phyloP scores from a whole-genome alignment of 2,329 filamentous ascomycete genomes.

The Lecanicillium sp. region DNA sequence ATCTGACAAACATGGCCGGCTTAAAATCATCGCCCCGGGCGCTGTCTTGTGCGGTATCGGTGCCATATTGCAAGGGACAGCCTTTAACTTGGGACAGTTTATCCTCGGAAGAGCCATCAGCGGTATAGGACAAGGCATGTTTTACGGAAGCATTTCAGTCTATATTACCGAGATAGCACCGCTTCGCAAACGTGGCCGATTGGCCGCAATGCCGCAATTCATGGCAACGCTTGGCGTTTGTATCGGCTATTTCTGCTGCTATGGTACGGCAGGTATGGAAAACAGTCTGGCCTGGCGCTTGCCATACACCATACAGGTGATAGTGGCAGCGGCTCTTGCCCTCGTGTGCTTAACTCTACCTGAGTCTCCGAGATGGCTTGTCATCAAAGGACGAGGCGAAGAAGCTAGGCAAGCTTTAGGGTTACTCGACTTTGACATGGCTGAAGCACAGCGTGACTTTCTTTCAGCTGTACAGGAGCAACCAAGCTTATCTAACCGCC shows the following conservation, averaged over 20 bases:
- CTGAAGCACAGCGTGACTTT: constrained; percentile 40
- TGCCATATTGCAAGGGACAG: neutral
- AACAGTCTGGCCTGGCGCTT: constrained; percentile 46
- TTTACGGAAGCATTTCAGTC: neutral
- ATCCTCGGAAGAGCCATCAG: neutral
- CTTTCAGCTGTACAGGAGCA: constrained; percentile 21
- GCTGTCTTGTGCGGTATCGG: neutral
- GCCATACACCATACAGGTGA: constrained; percentile 42
- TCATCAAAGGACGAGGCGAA: constrained; percentile 32
- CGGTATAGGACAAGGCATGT: neutral
- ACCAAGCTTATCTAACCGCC: constrained; percentile 21
- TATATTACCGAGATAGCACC: constrained; percentile 56
- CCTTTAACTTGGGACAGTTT: neutral
- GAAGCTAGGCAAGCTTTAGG: constrained; percentile 36
- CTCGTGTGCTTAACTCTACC: constrained; percentile 38
- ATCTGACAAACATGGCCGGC: neutral
- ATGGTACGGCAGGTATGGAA: constrained; percentile 38
- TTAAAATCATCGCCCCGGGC: neutral
- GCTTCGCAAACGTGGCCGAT: constrained; percentile 34
- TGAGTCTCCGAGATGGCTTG: constrained; percentile 51
- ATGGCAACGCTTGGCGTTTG: constrained; percentile 38
- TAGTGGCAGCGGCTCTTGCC: constrained; percentile 21
- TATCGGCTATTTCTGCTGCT: constrained; percentile 52
- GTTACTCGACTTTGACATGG: constrained; percentile 31
- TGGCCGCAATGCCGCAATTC: constrained; percentile 46